Percentiles rank a stretch among this genome's conserved stretches.
Evolutionary conservation across 495 filamentous ascomycete species (phyloP).

Genomic region (Aspergillus bridgeri): DNA sequence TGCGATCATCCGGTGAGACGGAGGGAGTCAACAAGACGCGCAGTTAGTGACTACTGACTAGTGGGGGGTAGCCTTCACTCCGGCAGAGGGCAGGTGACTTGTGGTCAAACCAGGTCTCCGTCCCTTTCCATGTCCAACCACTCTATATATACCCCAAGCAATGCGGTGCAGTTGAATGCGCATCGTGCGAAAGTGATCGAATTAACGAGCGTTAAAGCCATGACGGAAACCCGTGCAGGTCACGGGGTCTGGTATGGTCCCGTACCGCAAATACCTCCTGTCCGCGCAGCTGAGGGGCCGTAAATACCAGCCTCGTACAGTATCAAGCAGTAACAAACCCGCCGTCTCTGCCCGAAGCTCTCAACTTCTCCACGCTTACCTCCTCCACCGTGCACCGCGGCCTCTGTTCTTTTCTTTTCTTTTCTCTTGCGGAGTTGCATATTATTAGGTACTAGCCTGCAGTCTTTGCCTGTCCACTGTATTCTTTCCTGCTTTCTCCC

Average conservation of each 20-base stretch:
- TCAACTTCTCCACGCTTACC: conserved; percentile 1
- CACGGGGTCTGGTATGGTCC: neutral
- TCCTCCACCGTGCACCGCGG: conserved; percentile 3
- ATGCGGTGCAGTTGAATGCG: neutral
- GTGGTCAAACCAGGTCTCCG: neutral
- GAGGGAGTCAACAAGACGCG: too few species aligned
- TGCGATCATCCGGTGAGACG: neutral
- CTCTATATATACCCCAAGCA: neutral
- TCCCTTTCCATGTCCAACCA: neutral
- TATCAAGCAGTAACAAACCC: neutral
- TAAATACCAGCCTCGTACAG: neutral
- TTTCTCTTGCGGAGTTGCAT: neutral
- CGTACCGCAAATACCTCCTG: neutral
- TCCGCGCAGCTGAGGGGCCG: neutral
- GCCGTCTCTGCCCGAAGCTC: neutral
- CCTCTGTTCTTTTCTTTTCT: neutral
- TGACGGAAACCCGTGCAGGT: neutral
- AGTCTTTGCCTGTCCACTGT: neutral
- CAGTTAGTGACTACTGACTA: too few species aligned
- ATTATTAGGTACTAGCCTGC: neutral
- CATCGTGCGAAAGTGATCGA: too few species aligned
- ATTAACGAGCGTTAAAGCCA: too few species aligned
- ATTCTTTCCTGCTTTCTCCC: neutral
- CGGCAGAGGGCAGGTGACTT: neutral
- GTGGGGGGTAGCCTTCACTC: too few species aligned